These are phyloP conservation scores for Acer yangbiense DNA, from an alignment of 345 rosid species.

Conservation along the genomic window DNA sequence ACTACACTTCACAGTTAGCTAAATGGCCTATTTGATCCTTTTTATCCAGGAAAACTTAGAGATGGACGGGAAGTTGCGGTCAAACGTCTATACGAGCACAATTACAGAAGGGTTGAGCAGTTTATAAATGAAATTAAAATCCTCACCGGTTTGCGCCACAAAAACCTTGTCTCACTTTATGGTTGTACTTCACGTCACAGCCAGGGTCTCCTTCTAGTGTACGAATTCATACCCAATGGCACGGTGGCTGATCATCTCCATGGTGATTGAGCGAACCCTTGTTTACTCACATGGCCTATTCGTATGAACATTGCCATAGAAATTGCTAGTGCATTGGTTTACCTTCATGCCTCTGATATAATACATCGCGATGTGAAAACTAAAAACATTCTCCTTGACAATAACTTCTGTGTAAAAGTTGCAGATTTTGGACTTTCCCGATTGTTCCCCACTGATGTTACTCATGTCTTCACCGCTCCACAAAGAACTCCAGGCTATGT, in stretches of 20 bases:
- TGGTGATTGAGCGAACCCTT: conserved; percentile 35
- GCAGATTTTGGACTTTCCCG: conserved; percentile 68
- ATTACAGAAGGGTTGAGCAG: conserved; percentile 44
- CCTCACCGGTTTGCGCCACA: conserved; percentile 59
- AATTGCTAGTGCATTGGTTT: conserved; percentile 57
- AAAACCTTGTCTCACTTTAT: conserved; percentile 60
- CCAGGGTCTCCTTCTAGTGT: conserved; percentile 60
- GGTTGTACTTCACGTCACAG: conserved; percentile 64
- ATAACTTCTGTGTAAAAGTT: conserved; percentile 54
- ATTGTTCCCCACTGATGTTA: conserved; percentile 48
- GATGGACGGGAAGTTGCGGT: conserved; percentile 74
- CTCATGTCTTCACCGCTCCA: conserved; percentile 71
- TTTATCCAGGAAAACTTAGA: conserved; percentile 49
- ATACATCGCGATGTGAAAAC: conserved; percentile 72
- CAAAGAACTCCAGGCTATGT: conserved; percentile 70
- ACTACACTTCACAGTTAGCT: not conserved
- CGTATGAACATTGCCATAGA: conserved; percentile 62
- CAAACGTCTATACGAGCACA: conserved; percentile 59
- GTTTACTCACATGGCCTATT: conserved; percentile 44
- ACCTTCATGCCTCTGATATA: conserved; percentile 56
- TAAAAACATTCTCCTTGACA: conserved; percentile 61
- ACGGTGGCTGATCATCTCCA: conserved; percentile 65
- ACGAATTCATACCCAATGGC: conserved; percentile 59
- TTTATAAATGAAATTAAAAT: conserved; percentile 60
- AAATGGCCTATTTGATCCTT: not conserved